Evolutionary conservation across 2,329 filamentous ascomycete species (phyloP), one percentile per base, ranked within the genome.

Genomic region (Orbilia javanica): DNA sequence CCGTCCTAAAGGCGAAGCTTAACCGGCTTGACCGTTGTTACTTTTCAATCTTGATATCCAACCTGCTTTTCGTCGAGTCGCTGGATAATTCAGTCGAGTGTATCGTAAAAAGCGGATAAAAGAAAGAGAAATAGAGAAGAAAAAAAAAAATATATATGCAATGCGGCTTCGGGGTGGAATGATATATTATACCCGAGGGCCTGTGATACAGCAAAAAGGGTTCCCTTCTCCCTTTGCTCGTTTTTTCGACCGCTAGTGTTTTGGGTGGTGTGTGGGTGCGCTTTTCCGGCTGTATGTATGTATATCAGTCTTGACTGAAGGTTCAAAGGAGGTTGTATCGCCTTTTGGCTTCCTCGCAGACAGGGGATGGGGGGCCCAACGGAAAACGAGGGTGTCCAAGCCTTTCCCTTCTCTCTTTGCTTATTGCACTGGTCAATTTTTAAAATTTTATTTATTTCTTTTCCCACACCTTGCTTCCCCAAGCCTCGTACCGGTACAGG

Each of bases 171-270:
- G 73, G 74, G 67, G 74, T 72, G 67, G 57, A 78, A 67, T 48
- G 67, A 72, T 78, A 71, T 78, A 78, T 78, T 72, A 78, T 67
- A 72, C 67, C 74, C 74, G 74, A 72, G 25, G 62, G 53, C 74
- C 67, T 78, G 74, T 78, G 74, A 68, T 72, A 72, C 74, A 52
- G 67, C 22, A 46, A 77, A 78, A 60, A 60, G 34, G 67, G 74
- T 68, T 67, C 52, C 55, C 63, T 60, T 42, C 31, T 57, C 69
- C 69, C 46, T 73, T 73, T 48, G 50, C 60, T 73, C 60, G 48
- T 22, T 64, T 73, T 66, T 73, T 73, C 53, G 39, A 42, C 57
- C 60, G 44, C 73, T 71, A 77, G 73, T 71, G 73, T 77, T 77
- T 77, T 73, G 69, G 39, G 52, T 60, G 48, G 42, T 57, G 72